A percentile compares a stretch with the other conserved stretches of the same genome.
These are phyloP conservation scores for Suillus americanus DNA, from an alignment of 768 basidiomycete species.

Conservation along the genomic window DNA sequence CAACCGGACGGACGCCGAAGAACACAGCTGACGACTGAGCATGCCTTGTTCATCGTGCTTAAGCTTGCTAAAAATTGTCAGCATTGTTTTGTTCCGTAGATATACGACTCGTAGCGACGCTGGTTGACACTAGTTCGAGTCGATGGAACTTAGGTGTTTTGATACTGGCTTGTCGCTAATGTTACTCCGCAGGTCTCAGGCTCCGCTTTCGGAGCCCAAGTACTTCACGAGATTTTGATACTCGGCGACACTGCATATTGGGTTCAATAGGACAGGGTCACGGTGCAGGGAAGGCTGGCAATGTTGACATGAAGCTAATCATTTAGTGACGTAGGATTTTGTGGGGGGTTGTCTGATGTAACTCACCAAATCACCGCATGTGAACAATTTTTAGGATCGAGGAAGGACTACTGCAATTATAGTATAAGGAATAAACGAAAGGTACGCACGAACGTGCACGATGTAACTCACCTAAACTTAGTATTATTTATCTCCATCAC, in stretches of 20 bases:
- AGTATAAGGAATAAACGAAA: neutral
- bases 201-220: neutral
- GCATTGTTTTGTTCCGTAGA: neutral
- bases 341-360: neutral
- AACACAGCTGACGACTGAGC: neutral
- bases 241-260: neutral
- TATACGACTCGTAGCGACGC: neutral
- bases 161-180: neutral
- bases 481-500: neutral
- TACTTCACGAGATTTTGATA: neutral
- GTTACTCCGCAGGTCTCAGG: neutral
- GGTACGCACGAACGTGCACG: neutral
- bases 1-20: neutral
- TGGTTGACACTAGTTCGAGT: neutral
- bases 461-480: neutral
- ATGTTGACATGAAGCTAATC: neutral
- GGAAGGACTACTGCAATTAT: neutral
- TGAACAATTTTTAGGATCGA: neutral
- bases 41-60: neutral
- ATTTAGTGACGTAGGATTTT: too few species aligned
- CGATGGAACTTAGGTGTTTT: neutral
- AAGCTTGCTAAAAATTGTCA: neutral
- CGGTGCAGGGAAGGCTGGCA: neutral
- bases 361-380: neutral
- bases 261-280: neutral